phyloP scores from a whole-genome alignment of 805 yeast genomes.

The Myxozyma geophila region DNA sequence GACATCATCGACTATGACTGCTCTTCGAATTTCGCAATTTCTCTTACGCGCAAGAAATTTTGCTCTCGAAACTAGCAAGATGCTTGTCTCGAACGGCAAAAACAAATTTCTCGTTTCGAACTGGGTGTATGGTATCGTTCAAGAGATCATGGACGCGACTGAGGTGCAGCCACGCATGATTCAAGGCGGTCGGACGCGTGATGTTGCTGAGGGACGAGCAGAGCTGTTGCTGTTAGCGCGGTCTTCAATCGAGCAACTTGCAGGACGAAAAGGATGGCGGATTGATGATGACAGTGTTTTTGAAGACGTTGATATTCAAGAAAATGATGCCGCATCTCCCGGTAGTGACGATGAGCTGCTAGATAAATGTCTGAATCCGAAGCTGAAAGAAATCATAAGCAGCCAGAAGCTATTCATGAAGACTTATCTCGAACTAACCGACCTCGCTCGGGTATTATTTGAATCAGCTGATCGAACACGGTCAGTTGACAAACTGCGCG shows the following conservation, averaged over 20 bases:
- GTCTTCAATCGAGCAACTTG: slow-evolving; percentile 46
- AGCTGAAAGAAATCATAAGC: slow-evolving; percentile 41
- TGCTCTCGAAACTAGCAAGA: slow-evolving; percentile 48
- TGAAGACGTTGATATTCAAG: slow-evolving; percentile 27
- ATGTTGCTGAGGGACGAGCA: slow-evolving; percentile 48
- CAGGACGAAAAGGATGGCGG: slow-evolving; percentile 30
- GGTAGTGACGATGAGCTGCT: slow-evolving; percentile 21
- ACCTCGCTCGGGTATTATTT: slow-evolving; percentile 58
- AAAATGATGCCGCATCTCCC: not conserved
- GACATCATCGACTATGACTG: slow-evolving; percentile 42
- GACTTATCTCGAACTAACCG: slow-evolving; percentile 59
- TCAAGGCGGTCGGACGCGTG: slow-evolving; percentile 44
- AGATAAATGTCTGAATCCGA: slow-evolving; percentile 27
- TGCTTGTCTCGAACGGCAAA: slow-evolving; percentile 38
- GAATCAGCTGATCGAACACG: slow-evolving; percentile 60
- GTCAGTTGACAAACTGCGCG: slow-evolving; percentile 71
- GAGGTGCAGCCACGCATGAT: slow-evolving; percentile 39
- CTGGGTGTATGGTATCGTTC: slow-evolving; percentile 48
- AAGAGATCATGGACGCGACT: slow-evolving; percentile 48
- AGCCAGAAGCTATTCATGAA: slow-evolving; percentile 48
- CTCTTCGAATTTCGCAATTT: slow-evolving; percentile 44
- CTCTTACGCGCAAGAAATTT: slow-evolving; percentile 46
- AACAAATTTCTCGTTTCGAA: slow-evolving; percentile 39
- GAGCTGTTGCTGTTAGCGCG: slow-evolving; percentile 50
- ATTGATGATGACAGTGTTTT: slow-evolving; percentile 9